phyloP scores from a whole-genome alignment of 192 early-diverging fungal species.

The Umbelopsis ramanniana region DNA sequence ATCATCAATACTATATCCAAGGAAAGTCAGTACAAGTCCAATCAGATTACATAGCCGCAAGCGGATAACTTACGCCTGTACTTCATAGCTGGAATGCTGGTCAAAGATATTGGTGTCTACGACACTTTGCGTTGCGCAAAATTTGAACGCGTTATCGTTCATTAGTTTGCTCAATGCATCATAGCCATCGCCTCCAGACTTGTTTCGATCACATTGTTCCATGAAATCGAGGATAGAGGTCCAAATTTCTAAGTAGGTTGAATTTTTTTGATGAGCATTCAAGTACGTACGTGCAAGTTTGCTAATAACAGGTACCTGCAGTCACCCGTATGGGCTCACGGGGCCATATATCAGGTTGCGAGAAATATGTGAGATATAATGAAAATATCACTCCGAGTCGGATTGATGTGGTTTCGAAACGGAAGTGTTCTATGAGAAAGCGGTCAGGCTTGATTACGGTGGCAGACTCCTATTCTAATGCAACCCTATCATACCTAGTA shows the following conservation, averaged over 20 bases:
- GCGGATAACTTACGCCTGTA: neutral
- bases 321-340: slow-evolving; percentile 53
- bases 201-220: slow-evolving; percentile 45
- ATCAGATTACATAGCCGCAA: neutral
- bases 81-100: neutral
- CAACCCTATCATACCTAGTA: slow-evolving; percentile 39
- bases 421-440: neutral
- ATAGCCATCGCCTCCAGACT: slow-evolving; percentile 47
- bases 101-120: neutral
- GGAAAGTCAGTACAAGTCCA: neutral
- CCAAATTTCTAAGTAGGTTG: slow-evolving; percentile 42
- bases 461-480: neutral
- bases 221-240: slow-evolving; percentile 43
- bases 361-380: slow-evolving; percentile 60
- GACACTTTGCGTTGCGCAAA: slow-evolving; percentile 30
- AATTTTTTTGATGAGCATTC: neutral
- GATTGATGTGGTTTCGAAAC: slow-evolving; percentile 35
- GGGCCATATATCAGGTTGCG: slow-evolving; percentile 58
- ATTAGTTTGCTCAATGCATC: slow-evolving; percentile 51
- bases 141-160: slow-evolving; percentile 49
- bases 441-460: neutral
- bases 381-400: slow-evolving; percentile 56
- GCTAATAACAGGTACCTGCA: slow-evolving; percentile 26
- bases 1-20: neutral
- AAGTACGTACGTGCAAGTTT: neutral